Evolutionary conservation across 2,329 filamentous ascomycete species (phyloP).

Genomic region (Whalleya microplaca): DNA sequence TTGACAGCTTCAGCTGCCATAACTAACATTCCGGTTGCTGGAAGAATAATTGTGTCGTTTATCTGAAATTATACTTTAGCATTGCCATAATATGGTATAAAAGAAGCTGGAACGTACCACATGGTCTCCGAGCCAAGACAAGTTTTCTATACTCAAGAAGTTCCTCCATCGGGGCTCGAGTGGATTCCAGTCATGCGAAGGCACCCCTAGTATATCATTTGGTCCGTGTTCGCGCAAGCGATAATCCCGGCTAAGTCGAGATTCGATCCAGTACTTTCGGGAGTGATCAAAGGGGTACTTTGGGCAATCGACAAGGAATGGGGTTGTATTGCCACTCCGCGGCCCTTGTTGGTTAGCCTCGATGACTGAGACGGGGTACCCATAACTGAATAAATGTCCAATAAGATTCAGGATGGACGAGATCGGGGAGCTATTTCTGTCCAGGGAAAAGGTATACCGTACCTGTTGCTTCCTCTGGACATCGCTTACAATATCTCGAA

Average conservation of each 20-base stretch:
- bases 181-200: slow-evolving; percentile 32
- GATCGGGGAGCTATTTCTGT: slow-evolving; percentile 23
- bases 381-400: slow-evolving; percentile 32
- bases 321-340: neutral
- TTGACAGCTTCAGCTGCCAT: slow-evolving; percentile 45
- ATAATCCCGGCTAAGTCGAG: slow-evolving; percentile 36
- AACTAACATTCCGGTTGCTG: slow-evolving; percentile 41
- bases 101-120: slow-evolving; percentile 34
- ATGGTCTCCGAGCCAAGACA: slow-evolving; percentile 53
- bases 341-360: slow-evolving; percentile 27
- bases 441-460: slow-evolving; percentile 26
- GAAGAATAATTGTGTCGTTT: slow-evolving; percentile 37
- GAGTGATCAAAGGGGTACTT: slow-evolving; percentile 48
- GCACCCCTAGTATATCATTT: slow-evolving; percentile 34
- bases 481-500: slow-evolving; percentile 33
- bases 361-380: slow-evolving; percentile 28
- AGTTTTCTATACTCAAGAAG: slow-evolving; percentile 43
- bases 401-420: slow-evolving; percentile 29
- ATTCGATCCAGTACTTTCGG: slow-evolving; percentile 44
- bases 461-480: slow-evolving; percentile 19
- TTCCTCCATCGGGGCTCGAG: slow-evolving; percentile 48
- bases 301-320: slow-evolving; percentile 41
- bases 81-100: neutral
- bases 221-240: slow-evolving; percentile 34
- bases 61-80: slow-evolving; percentile 28